Evolutionary conservation across 192 early-diverging fungal species (phyloP).

Genomic region (Dissophora ornata): DNA sequence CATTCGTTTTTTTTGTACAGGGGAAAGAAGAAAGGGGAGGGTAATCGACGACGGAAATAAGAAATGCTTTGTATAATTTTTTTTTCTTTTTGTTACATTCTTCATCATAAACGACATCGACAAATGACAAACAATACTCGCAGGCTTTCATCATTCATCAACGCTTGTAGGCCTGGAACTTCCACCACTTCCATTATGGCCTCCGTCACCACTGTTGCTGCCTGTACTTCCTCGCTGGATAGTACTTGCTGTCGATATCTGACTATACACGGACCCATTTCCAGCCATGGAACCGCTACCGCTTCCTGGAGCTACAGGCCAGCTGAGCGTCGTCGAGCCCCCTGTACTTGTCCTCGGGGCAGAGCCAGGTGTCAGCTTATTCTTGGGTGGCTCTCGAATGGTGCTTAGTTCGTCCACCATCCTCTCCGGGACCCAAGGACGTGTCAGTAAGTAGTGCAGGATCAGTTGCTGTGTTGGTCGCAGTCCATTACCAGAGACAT

Average conservation of each 20-base stretch:
- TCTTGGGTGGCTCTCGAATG: constrained; percentile 69
- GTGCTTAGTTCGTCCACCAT: constrained; percentile 80
- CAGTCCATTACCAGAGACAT: constrained; percentile 54
- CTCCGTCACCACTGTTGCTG: constrained; percentile 48
- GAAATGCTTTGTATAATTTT: too few species aligned
- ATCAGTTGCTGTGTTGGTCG: constrained; percentile 70
- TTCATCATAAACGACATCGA: background rate
- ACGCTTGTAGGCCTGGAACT: constrained; percentile 50
- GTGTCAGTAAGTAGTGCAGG: constrained; percentile 75
- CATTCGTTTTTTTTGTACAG: too few species aligned
- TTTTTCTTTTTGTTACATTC: too few species aligned
- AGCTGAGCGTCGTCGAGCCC: constrained; percentile 39
- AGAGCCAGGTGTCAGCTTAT: constrained; percentile 26
- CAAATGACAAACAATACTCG: too few species aligned
- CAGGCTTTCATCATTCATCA: constrained; percentile 40
- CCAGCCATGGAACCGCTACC: constrained; percentile 18
- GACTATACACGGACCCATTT: constrained; percentile 38
- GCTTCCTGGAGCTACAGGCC: constrained; percentile 18
- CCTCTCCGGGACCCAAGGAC: constrained; percentile 79
- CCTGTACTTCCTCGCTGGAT: constrained; percentile 50
- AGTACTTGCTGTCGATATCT: constrained; percentile 40
- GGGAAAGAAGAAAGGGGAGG: too few species aligned
- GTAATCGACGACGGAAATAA: too few species aligned
- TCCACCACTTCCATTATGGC: constrained; percentile 34
- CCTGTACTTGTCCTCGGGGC: constrained; percentile 26